Percentiles rank a stretch among this genome's conserved stretches.
phyloP scores from a whole-genome alignment of 305 asterid species.

The Fraxinus sp. region DNA sequence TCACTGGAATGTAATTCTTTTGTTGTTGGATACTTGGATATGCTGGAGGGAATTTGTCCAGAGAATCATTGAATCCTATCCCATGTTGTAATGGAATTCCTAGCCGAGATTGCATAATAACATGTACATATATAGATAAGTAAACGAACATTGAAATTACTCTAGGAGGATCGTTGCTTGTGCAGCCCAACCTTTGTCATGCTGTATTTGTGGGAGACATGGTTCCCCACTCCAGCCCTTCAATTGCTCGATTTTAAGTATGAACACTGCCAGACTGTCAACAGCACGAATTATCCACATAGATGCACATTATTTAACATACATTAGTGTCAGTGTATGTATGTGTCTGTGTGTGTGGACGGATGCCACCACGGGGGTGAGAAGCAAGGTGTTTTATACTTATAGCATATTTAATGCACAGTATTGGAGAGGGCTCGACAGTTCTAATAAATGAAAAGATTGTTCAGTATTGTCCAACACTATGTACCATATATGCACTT shows the following conservation, averaged over 20 bases:
- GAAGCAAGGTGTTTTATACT: neutral
- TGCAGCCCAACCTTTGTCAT: conserved; percentile 25
- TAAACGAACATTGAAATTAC: conserved; percentile 18
- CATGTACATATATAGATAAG: neutral
- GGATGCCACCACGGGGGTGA: neutral
- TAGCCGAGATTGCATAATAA: neutral
- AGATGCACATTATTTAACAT: neutral
- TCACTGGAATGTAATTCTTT: conserved; percentile 27
- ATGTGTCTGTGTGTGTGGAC: neutral
- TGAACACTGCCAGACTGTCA: neutral
- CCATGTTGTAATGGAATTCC: neutral
- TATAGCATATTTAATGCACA: neutral
- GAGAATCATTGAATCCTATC: conserved; percentile 27
- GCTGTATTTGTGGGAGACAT: conserved; percentile 9
- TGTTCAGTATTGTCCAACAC: neutral
- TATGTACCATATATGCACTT: neutral
- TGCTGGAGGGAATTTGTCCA: conserved; percentile 32
- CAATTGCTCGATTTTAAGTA: neutral
- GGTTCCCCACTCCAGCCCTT: conserved; percentile 24
- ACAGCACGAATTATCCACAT: neutral
- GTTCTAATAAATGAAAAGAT: neutral
- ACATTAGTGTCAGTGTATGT: neutral
- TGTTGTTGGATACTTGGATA: conserved; percentile 25
- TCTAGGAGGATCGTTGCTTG: conserved; percentile 17
- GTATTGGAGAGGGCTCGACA: neutral